Conservation (phyloP, 2,329 filamentous ascomycete genomes). For the Colletotrichum chlorophyti region DNA sequence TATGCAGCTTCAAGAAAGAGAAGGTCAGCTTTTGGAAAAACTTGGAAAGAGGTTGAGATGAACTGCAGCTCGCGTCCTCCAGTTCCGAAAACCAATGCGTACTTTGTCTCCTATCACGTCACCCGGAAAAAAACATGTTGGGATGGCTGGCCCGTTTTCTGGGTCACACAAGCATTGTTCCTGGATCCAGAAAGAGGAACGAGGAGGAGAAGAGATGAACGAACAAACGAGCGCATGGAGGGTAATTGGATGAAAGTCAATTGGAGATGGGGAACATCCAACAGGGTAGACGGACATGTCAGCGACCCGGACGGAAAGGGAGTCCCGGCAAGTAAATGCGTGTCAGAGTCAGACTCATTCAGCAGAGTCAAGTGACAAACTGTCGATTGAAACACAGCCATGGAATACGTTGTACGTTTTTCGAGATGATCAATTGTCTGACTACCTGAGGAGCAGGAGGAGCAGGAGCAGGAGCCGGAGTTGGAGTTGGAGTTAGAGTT, state of each 20-base stretch:
- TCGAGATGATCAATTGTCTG: too few species aligned
- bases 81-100: too few species aligned
- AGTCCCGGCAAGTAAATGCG: neutral
- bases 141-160: too few species aligned
- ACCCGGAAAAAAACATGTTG: too few species aligned
- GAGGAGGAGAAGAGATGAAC: neutral
- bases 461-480: too few species aligned
- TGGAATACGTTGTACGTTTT: too few species aligned
- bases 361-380: neutral
- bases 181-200: neutral
- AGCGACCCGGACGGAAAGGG: too few species aligned
- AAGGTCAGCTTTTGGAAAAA: neutral
- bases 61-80: too few species aligned
- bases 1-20: slow-evolving; percentile 12
- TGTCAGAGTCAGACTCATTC: slow-evolving; percentile 3
- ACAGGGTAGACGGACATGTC: slow-evolving; percentile 2
- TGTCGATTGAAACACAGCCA: too few species aligned
- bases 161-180: neutral
- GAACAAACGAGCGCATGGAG: too few species aligned
- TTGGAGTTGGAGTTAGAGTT: too few species aligned
- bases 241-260: neutral
- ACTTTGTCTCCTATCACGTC: slow-evolving; percentile 15
- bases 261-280: neutral
- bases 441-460: too few species aligned
- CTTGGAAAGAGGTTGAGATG: neutral